phyloP scores from a whole-genome alignment of 2,329 filamentous ascomycete genomes.

The Fusarium domesticum region DNA sequence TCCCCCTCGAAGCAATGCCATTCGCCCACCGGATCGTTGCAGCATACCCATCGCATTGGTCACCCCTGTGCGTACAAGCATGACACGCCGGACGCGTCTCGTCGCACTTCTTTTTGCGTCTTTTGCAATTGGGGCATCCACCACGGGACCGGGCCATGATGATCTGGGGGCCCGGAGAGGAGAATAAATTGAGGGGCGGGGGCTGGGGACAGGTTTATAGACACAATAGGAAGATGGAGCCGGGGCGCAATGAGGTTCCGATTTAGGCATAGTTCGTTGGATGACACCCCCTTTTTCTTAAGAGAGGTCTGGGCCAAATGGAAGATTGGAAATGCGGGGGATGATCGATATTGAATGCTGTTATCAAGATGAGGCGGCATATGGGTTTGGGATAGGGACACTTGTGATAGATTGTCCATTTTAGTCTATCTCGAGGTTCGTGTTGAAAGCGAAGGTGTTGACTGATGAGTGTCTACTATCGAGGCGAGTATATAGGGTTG shows the following conservation, averaged over 20 bases:
- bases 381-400: too few relatives aligned
- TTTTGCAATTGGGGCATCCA: conserved; percentile 28
- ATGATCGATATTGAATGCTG: too few relatives aligned
- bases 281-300: too few relatives aligned
- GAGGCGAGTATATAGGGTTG: too few relatives aligned
- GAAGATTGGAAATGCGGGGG: background rate
- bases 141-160: conserved; percentile 23
- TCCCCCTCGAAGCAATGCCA: conserved; percentile 24
- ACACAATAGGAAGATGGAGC: conserved; percentile 26
- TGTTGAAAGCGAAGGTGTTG: too few relatives aligned
- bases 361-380: too few relatives aligned
- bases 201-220: conserved; percentile 18
- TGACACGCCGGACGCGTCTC: conserved; percentile 20
- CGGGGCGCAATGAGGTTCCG: conserved; percentile 21
- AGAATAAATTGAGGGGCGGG: background rate
- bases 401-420: too few relatives aligned
- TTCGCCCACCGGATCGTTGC: conserved; percentile 25
- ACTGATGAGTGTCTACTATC: too few relatives aligned
- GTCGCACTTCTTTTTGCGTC: conserved; percentile 27
- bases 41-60: conserved; percentile 23
- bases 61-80: conserved; percentile 19
- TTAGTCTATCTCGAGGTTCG: too few relatives aligned
- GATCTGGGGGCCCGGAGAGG: background rate
- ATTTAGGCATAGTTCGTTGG: conserved; percentile 8
- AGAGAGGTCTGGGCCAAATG: too few relatives aligned